Evolutionary conservation across 176 grass and related monocot genomes (phyloP), one percentile per base, ranked within the genome.

Genomic region (Triticum monococcum): DNA sequence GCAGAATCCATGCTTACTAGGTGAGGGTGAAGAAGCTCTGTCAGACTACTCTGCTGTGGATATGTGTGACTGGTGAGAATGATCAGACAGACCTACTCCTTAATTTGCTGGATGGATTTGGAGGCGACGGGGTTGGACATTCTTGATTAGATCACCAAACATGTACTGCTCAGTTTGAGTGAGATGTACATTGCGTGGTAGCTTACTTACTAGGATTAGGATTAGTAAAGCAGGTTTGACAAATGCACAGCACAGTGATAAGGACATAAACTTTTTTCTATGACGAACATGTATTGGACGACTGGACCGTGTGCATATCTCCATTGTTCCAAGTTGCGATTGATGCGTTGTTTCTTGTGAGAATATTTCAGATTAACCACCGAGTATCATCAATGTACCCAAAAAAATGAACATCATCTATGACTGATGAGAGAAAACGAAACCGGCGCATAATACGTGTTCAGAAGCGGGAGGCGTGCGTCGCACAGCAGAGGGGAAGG

Each of bases 221-320:
- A 76, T 30, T 75, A 74, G 75, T 77, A 52, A 25, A 52, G 1
- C 74, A 83, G 54, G 81, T 84, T 84, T 64, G 81, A 84, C 87
- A 84, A 17, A 69, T 18, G 50, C 3, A 33, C 46, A 59, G 25
- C 79, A 68, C 2, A 23, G 11, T 81, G 64, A 82, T 16, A 10
- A 82, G 23, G 46, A 69, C 52, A 72, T 43, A 0, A 11, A 52
- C 48, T 0, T 54, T 54, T 16, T 14, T 54, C 4, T 14, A 13
- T 46, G 43, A 46, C 12, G 41, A 45, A 45, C 41, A 45, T n/a
- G n/a, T n/a, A 36, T 3, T 12, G 43, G 3, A 45, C 43, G 12
- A 45, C 43, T 12, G 11, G 61, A 26, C 36, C 46, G 17, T 9
- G 4, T 33, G 10, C 14, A 46, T 25, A 33, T 33, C 32, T 33